Conservation (phyloP, 805 yeast species). For the Pichia kluyveri region DNA sequence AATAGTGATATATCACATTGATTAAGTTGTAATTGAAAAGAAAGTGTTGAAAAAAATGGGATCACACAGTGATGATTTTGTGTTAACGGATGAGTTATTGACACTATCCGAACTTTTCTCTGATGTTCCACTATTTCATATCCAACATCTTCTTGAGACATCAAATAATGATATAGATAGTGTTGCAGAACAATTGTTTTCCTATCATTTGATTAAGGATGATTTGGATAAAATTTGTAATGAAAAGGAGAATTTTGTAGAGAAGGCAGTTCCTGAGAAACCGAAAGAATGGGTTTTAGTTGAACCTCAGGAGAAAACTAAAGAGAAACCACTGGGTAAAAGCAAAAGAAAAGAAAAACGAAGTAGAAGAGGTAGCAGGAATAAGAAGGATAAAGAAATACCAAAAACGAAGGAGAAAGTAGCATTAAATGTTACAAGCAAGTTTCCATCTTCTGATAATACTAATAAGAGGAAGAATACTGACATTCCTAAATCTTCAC, state of each 20-base stretch:
- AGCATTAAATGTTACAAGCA: no score
- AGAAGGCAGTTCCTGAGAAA: neutral
- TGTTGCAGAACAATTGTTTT: constrained; percentile 24
- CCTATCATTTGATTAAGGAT: constrained; percentile 13
- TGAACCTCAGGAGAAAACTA: neutral
- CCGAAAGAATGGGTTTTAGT: neutral
- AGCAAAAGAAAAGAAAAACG: no score
- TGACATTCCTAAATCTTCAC: no score
- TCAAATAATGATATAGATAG: constrained; percentile 25
- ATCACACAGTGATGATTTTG: neutral
- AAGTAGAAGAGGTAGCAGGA: no score
- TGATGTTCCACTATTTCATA: constrained; percentile 21
- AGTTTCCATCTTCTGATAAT: no score
- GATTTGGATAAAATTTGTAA: constrained; percentile 4
- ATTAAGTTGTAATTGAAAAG: no score
- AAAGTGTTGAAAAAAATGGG: no score
- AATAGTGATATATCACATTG: no score
- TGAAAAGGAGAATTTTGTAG: neutral
- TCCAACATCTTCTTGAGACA: constrained; percentile 25
- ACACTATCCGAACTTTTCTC: constrained; percentile 37
- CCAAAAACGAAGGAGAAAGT: no score
- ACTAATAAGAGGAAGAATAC: no score
- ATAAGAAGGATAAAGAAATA: no score
- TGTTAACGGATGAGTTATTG: neutral
- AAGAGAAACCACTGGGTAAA: no score